A percentile compares a stretch with the other conserved stretches of the same genome.
These are phyloP conservation scores for Paragyromitra xinjiangensis DNA, from an alignment of 495 filamentous ascomycete species.

Conservation along the genomic window DNA sequence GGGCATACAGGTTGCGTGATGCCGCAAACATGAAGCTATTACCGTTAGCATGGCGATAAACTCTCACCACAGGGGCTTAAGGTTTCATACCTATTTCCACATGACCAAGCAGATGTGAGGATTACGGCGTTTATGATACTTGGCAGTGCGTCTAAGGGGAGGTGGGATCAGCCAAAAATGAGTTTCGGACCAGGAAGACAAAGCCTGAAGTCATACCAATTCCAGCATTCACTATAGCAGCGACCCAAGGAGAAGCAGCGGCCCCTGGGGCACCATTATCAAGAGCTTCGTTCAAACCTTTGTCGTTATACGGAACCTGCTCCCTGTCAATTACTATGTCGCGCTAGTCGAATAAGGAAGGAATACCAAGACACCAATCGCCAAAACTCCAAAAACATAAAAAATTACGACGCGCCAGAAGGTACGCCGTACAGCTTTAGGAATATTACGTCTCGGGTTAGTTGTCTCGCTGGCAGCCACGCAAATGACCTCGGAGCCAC, in stretches of 20 bases:
- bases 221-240: slow-evolving; percentile 66
- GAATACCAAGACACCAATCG: slow-evolving; percentile 65
- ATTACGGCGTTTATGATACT: slow-evolving; percentile 74
- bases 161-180: neutral
- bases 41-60: neutral
- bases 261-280: slow-evolving; percentile 63
- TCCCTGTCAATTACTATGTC: neutral
- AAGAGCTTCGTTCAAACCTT: slow-evolving; percentile 60
- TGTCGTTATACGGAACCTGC: slow-evolving; percentile 65
- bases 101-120: slow-evolving; percentile 75
- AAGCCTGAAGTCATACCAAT: slow-evolving; percentile 56
- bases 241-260: slow-evolving; percentile 68
- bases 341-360: neutral
- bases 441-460: slow-evolving; percentile 67
- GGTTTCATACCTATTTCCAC: slow-evolving; percentile 61
- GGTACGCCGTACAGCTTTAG: slow-evolving; percentile 64
- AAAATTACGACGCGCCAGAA: slow-evolving; percentile 67
- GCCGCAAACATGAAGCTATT: slow-evolving; percentile 66
- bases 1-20: slow-evolving; percentile 65
- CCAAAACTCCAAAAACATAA: slow-evolving; percentile 69
- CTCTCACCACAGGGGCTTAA: no score
- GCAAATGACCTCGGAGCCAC: slow-evolving; percentile 68
- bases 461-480: slow-evolving; percentile 78
- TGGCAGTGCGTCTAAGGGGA: slow-evolving; percentile 63
- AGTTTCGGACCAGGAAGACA: neutral